phyloP scores from a whole-genome alignment of 495 filamentous ascomycete genomes.

The Pyrenopolyporus hunteri region DNA sequence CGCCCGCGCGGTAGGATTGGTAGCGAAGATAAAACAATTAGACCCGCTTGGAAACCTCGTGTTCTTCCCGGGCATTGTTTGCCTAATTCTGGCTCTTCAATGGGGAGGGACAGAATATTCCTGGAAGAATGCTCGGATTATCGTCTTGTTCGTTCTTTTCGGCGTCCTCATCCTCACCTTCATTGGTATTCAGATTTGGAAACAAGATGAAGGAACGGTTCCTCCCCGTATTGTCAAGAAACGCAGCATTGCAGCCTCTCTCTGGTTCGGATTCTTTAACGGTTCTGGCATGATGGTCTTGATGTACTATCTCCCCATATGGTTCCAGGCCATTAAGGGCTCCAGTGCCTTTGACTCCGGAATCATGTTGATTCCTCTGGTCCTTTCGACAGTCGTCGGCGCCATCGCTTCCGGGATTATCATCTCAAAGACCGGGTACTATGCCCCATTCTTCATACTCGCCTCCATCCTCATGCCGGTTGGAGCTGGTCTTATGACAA shows the following conservation, averaged over 20 bases:
- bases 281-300: slow-evolving; percentile 63
- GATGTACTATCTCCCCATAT: slow-evolving; percentile 70
- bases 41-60: slow-evolving; percentile 69
- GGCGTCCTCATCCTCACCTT: slow-evolving; percentile 64
- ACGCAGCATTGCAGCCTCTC: slow-evolving; percentile 61
- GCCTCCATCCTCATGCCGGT: slow-evolving; percentile 58
- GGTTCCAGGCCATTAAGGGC: slow-evolving; percentile 71
- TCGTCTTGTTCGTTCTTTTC: slow-evolving; percentile 70
- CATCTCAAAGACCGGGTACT: slow-evolving; percentile 58
- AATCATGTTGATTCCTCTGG: slow-evolving; percentile 57
- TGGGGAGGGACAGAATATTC: slow-evolving; percentile 74
- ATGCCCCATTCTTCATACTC: slow-evolving; percentile 62
- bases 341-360: slow-evolving; percentile 57
- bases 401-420: slow-evolving; percentile 62
- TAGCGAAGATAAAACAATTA: slow-evolving; percentile 54
- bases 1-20: slow-evolving; percentile 58
- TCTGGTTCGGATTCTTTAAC: slow-evolving; percentile 58
- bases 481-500: slow-evolving; percentile 65
- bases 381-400: slow-evolving; percentile 46
- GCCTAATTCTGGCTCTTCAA: slow-evolving; percentile 76
- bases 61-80: slow-evolving; percentile 73
- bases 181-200: slow-evolving; percentile 62
- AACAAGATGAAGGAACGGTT: slow-evolving; percentile 69
- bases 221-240: slow-evolving; percentile 70
- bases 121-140: slow-evolving; percentile 68